Evolutionary conservation across 192 early-diverging fungal species (phyloP).

Genomic region (Mortierella alpina): DNA sequence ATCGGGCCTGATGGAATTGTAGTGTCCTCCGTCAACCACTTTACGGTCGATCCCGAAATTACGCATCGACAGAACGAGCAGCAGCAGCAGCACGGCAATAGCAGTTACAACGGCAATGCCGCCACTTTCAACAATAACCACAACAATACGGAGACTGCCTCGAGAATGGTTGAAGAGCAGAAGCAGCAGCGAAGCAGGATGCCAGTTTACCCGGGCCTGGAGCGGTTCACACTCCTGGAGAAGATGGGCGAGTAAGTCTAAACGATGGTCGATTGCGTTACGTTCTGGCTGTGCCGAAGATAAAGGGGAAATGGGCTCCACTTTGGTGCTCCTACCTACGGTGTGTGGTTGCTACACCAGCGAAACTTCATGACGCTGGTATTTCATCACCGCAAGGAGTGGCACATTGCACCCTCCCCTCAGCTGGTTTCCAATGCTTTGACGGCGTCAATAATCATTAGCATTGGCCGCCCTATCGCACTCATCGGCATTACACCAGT

Average conservation of each 20-base stretch:
- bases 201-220: slow-evolving; percentile 68
- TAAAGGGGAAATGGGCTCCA: neutral
- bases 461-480: too few species aligned
- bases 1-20: slow-evolving; percentile 9
- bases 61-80: neutral
- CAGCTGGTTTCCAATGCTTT: too few species aligned
- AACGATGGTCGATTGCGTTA: neutral
- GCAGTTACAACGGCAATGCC: too few species aligned
- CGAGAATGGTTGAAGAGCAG: slow-evolving; percentile 63
- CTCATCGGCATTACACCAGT: too few species aligned
- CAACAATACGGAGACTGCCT: slow-evolving; percentile 54
- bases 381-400: too few species aligned
- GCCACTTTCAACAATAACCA: slow-evolving; percentile 1
- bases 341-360: too few species aligned
- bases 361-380: too few species aligned
- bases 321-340: neutral
- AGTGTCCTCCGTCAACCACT: neutral
- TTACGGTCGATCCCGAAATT: too few species aligned
- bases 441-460: too few species aligned
- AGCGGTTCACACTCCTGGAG: slow-evolving; percentile 66
- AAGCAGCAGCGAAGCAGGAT: slow-evolving; percentile 58
- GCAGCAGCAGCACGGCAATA: neutral
- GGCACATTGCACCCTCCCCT: too few species aligned
- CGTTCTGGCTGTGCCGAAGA: neutral
- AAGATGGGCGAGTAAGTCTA: slow-evolving; percentile 80